Base-by-base conservation (phyloP, 768 basidiomycete genomes). In the Leccinum boreale region DNA sequence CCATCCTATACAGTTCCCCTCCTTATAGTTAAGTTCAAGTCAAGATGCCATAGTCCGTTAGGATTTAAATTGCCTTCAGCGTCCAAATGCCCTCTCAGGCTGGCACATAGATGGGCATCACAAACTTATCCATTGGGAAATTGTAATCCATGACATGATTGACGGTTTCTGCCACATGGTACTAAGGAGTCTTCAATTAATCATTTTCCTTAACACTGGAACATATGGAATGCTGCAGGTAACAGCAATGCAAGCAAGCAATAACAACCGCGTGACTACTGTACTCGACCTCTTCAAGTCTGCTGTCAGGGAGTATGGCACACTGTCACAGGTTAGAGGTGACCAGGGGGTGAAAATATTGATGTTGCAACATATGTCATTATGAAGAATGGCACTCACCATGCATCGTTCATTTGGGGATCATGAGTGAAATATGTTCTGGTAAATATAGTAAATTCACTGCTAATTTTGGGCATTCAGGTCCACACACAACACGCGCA, bases 401-500 rank as follows among this genome's bases (percentile, higher is more conserved):
- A 58, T n/a, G 67, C 62, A 17, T 70, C 69, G 1, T 74, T 73
- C 46, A 63, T 75, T 12, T 73, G 68, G 71, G 69, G 66, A 4
- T 49, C 17, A 46, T 55, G 53, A 62, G 33, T 48, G 60, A 72
- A 24, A 15, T 23, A 23, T 23, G 21, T 23, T 23, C 21, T 23
- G 21, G 21, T 23, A 23, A 23, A 3, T 23, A 23, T 23, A 23
- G 21, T 3, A 3, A 23, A 23, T 23, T 23, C 21, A 23, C 21
- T 23, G 21, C 21, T 23, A 23, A 23, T 23, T 23, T 23, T 23
- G 2, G 21, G 21, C 21, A 23, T 23, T 23, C 21, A 23, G 21
- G 21, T 80, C 77, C 0, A 75, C 75, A 17, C 63, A 60, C 10
- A 74, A 74, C 46, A 62, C 64, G 0, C 57, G 58, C 0, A 74